Percentiles rank a stretch among this genome's conserved stretches.
These are phyloP conservation scores for Smallanthus sonchifolius DNA, from an alignment of 129 eudicot genomes.

Conservation along the genomic window DNA sequence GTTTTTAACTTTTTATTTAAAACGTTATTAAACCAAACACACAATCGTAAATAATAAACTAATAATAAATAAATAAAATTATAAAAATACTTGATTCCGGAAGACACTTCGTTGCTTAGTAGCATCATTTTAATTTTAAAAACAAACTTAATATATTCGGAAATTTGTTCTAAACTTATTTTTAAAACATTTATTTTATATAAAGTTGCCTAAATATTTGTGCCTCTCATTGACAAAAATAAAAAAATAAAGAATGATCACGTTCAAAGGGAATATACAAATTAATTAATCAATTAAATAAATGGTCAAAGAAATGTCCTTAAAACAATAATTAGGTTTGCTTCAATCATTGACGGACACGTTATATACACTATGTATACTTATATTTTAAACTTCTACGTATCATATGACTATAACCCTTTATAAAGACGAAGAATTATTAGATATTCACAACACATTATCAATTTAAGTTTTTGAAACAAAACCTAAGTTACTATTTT, in stretches of 20 bases:
- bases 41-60: neutral
- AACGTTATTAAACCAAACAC: neutral
- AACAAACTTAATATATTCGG: neutral
- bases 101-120: slow-evolving; percentile 35
- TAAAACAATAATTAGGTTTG: slow-evolving; percentile 24
- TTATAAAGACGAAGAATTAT: no score
- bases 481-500: no score
- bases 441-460: no score
- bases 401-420: neutral
- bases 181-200: neutral
- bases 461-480: no score
- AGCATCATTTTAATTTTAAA: neutral
- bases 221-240: slow-evolving; percentile 30
- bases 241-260: slow-evolving; percentile 17
- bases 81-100: slow-evolving; percentile 11
- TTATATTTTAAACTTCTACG: neutral
- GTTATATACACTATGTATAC: slow-evolving; percentile 24
- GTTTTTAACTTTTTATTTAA: no score
- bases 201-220: slow-evolving; percentile 20
- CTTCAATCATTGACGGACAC: slow-evolving; percentile 36
- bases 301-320: slow-evolving; percentile 22
- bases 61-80: neutral
- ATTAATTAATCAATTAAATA: slow-evolving; percentile 1
- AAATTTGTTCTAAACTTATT: neutral
- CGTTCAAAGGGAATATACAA: slow-evolving; percentile 22